These are phyloP conservation scores for Scheffersomyces titani DNA, from an alignment of 1,139 yeast genomes.

Conservation along the genomic window DNA sequence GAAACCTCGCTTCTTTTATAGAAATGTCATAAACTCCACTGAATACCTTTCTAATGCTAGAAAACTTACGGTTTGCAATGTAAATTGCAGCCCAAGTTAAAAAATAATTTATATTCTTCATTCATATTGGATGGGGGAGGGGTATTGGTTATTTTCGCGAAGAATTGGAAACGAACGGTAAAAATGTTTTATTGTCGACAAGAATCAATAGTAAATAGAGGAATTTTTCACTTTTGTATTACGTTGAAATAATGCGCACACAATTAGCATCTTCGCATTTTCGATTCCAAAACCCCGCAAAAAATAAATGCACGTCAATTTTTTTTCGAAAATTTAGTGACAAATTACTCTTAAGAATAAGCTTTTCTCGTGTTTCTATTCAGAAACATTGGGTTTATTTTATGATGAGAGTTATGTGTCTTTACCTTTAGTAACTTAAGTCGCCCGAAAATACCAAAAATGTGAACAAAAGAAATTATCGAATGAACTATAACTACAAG, in stretches of 20 bases:
- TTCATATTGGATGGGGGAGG: background rate
- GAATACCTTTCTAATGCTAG: background rate
- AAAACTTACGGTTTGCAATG: background rate
- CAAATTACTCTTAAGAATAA: background rate
- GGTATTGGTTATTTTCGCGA: background rate
- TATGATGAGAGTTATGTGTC: background rate
- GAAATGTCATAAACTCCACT: background rate
- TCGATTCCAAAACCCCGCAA: background rate
- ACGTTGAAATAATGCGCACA: background rate
- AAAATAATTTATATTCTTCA: too few species aligned
- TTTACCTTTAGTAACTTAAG: background rate
- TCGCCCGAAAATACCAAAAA: background rate
- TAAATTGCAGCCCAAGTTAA: background rate
- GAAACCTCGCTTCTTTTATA: background rate
- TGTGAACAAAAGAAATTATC: background rate
- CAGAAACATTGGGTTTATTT: background rate
- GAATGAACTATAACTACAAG: background rate
- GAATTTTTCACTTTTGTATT: background rate
- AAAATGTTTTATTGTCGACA: background rate
- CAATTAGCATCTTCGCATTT: background rate
- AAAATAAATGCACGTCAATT: background rate
- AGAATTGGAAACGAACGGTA: background rate
- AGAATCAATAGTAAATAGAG: background rate
- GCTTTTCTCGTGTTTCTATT: background rate
- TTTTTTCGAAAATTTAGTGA: too few species aligned